Conservation (phyloP, 139 green algal species). For the Edaphochlamys debaryana region DNA sequence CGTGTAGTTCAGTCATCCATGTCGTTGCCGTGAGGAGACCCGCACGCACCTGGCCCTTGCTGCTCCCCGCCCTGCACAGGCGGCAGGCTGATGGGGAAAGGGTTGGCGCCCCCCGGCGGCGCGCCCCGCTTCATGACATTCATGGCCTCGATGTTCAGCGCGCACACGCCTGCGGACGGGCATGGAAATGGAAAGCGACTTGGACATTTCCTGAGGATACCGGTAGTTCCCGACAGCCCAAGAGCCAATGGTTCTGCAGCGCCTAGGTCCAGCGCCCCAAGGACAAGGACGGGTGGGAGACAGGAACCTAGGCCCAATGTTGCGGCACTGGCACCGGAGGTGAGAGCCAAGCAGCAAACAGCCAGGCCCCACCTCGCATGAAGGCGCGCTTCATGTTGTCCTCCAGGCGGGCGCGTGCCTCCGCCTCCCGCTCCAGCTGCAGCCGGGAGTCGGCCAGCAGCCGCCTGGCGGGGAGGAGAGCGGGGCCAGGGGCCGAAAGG, state of each 20-base stretch:
- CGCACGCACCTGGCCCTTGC: not conserved
- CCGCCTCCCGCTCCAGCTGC: conserved; percentile 51
- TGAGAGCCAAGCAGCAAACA: too few relatives aligned
- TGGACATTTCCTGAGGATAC: too few relatives aligned
- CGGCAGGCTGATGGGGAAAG: conserved; percentile 19
- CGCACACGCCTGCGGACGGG: conserved; percentile 68
- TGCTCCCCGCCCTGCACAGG: not conserved
- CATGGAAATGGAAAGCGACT: not conserved
- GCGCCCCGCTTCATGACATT: conserved; percentile 69
- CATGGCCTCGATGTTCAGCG: conserved; percentile 82
- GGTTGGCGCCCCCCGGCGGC: conserved; percentile 44
- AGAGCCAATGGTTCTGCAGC: too few relatives aligned
- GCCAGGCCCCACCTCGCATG: conserved; percentile 73
- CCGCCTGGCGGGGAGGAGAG: conserved; percentile 11
- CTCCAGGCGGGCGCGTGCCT: conserved; percentile 58
- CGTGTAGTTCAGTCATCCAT: not conserved
- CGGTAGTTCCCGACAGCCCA: too few relatives aligned
- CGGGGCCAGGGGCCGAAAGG: not conserved
- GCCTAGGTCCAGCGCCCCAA: too few relatives aligned
- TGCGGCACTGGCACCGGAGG: too few relatives aligned
- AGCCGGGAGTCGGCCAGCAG: conserved; percentile 47
- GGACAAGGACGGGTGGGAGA: too few relatives aligned
- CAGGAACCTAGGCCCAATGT: too few relatives aligned
- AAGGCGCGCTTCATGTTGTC: conserved; percentile 80
- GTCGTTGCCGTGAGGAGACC: too few relatives aligned